Conservation (phyloP, 805 yeast species). For the Candida montana region DNA sequence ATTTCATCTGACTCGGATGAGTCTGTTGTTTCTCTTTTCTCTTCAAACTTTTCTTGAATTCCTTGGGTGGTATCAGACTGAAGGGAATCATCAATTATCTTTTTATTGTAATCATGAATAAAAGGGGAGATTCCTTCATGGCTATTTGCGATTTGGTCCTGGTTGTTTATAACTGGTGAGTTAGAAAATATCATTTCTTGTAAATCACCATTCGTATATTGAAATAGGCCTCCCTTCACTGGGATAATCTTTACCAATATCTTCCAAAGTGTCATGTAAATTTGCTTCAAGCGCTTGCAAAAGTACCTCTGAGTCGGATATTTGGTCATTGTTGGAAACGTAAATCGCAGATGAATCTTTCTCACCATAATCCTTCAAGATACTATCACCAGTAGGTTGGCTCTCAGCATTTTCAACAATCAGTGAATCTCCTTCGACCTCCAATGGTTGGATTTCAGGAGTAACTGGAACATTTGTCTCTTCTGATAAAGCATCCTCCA, state of each 20-base stretch:
- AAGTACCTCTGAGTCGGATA: not conserved
- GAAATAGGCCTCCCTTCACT: slow-evolving; percentile 10
- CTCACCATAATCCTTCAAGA: slow-evolving; percentile 1
- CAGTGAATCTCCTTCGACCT: too few relatives aligned
- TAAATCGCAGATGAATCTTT: not conserved
- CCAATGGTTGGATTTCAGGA: too few relatives aligned
- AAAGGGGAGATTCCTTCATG: too few relatives aligned
- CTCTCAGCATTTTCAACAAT: too few relatives aligned
- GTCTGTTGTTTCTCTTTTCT: too few relatives aligned
- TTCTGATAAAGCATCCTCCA: too few relatives aligned
- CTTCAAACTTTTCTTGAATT: too few relatives aligned
- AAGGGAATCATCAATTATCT: too few relatives aligned
- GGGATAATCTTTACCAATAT: not conserved
- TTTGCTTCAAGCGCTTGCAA: not conserved
- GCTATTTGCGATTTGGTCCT: not conserved
- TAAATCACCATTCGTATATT: slow-evolving; percentile 9
- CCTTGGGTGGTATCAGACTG: too few relatives aligned
- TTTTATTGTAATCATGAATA: too few relatives aligned
- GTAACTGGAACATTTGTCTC: too few relatives aligned
- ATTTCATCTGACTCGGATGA: not conserved
- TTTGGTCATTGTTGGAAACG: not conserved
- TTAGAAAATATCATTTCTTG: slow-evolving; percentile 10
- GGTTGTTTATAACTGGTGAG: slow-evolving; percentile 7
- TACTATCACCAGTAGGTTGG: too few relatives aligned
- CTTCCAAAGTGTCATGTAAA: not conserved